Base-by-base conservation (phyloP, 169 alveolate genomes). In the Eimeria maxima region DNA sequence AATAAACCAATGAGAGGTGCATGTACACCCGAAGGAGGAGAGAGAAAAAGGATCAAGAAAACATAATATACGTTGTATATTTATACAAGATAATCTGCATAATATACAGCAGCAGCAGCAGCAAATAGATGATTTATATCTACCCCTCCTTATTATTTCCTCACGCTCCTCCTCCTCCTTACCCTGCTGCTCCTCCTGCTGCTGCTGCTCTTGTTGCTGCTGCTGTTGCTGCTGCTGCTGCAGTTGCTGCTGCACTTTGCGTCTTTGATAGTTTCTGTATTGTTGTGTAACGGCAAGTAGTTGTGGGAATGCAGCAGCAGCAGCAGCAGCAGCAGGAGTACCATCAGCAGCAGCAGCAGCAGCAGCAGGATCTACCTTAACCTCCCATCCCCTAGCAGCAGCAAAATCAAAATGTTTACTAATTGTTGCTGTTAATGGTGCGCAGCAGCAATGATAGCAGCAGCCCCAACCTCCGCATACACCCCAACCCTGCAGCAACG, bases 391-490 rank as follows among this genome's bases (percentile, higher is more conserved):
- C 13, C 65, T 27, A 4, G 89, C 89, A 42, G 89, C 89, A 78
- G 89, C 89, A 47, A 78, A 78, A 29, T 78, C 89, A 38, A 78
- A 78, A 38, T 78, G 89, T 6, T 67, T 20, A 47, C 67, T 11
- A n/a, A 78, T 67, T 44, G 89, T 78, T 6, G 89, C 89, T 18
- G 60, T 60, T 11, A 6, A 16, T n/a, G 89, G 89, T 8, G 89
- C 89, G 18, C 5, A 18, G 33, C 67, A 53, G 67, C 89, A 78
- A 67, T 78, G 89, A 63, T 44, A 42, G 20, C 38, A 4, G 45
- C 89, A 78, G 44, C 89, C 89, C 89, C 89, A 78, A 60, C 89
- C 60, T 2, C 89, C 89, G 67, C 89, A 78, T 24, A 78, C 50
- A 27, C 89, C 27, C 42, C 27, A 67, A 67, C 89, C 89, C 89